phyloP scores from a whole-genome alignment of 306 rosid genomes.

The Corylus avellana region DNA sequence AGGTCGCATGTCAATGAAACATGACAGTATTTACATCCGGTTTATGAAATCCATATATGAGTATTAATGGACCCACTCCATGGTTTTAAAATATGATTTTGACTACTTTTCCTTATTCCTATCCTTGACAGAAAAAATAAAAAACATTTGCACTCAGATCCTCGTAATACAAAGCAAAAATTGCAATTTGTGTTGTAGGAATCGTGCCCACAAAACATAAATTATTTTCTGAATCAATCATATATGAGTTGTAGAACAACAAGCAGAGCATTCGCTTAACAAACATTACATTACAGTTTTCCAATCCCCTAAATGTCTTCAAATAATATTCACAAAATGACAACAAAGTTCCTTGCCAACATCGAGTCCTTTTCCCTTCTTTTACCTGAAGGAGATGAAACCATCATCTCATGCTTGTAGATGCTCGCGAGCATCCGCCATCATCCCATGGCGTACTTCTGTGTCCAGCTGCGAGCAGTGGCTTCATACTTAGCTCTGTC shows the following conservation, averaged over 20 bases:
- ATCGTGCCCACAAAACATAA: constrained; percentile 12
- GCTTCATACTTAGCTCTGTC: constrained; percentile 79
- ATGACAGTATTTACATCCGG: neutral
- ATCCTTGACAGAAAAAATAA: too few relatives aligned
- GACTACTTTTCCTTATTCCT: too few relatives aligned
- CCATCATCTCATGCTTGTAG: constrained; percentile 15
- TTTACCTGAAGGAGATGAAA: constrained; percentile 38
- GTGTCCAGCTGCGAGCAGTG: constrained; percentile 98
- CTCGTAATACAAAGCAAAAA: neutral
- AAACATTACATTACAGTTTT: constrained; percentile 36
- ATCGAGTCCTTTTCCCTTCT: constrained; percentile 32
- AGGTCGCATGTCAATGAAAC: neutral
- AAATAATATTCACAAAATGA: constrained; percentile 59
- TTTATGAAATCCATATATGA: too few relatives aligned
- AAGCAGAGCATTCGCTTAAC: constrained; percentile 34
- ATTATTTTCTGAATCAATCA: constrained; percentile 23
- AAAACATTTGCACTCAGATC: too few relatives aligned
- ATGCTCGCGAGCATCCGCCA: constrained; percentile 7
- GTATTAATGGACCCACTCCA: too few relatives aligned
- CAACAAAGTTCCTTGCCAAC: constrained; percentile 44
- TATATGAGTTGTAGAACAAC: constrained; percentile 24
- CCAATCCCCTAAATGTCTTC: constrained; percentile 46
- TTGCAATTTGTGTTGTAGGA: neutral
- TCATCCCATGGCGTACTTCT: constrained; percentile 90
- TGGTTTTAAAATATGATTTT: too few relatives aligned